phyloP scores from a whole-genome alignment of 257 asterid genomes.

The Solanum appendiculatum region DNA sequence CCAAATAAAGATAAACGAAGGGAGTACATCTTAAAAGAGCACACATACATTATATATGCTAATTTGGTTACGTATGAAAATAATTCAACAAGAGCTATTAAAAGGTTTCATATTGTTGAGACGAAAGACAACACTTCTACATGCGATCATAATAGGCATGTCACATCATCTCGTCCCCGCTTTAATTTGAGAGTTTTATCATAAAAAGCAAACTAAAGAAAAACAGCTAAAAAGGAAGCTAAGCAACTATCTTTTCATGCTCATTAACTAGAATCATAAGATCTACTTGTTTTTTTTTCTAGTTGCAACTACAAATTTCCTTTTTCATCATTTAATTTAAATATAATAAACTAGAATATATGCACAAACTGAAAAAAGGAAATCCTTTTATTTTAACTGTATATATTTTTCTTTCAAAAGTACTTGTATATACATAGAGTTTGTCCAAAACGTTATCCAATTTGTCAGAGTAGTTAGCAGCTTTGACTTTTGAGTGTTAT shows the following conservation, averaged over 20 bases:
- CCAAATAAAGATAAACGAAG: no score
- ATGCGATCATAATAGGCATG: neutral
- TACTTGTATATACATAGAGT: neutral
- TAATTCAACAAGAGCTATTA: accelerated
- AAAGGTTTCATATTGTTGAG: neutral
- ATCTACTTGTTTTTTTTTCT: neutral
- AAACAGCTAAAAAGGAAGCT: neutral
- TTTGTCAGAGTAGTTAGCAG: neutral
- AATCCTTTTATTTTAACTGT: no score
- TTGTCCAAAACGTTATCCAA: neutral
- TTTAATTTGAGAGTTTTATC: no score
- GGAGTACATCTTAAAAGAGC: neutral
- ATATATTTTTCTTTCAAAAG: neutral
- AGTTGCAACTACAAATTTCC: neutral
- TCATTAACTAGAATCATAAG: neutral
- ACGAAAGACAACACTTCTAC: neutral
- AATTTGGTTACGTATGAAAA: neutral
- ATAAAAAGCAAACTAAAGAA: neutral
- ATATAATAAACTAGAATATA: neutral
- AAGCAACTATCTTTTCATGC: neutral
- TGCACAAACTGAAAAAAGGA: neutral
- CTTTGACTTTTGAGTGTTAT: neutral
- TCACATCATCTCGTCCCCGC: neutral
- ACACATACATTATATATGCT: neutral
- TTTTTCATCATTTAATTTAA: neutral